A percentile compares a stretch with the other conserved stretches of the same genome.
Evolutionary conservation across 75 land plant genomes (phyloP).

Genomic region (Selaginella moellendorffii): DNA sequence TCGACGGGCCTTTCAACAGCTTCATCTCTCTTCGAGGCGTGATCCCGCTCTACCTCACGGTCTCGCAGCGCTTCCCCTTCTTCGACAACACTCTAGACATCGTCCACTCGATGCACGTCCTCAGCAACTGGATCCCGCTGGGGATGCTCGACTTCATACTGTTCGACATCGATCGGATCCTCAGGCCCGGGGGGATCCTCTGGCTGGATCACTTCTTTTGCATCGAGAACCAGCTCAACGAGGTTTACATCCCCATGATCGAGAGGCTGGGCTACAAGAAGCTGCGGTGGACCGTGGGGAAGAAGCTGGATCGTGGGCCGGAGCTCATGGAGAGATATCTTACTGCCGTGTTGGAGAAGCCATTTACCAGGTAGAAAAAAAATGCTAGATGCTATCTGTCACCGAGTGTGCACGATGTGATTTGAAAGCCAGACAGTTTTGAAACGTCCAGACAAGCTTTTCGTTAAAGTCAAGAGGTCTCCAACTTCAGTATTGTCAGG

Average conservation of each 20-base stretch:
- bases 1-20: slow-evolving; percentile 60
- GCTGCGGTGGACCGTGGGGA: slow-evolving; percentile 3
- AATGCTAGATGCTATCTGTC: too few species aligned
- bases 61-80: slow-evolving; percentile 55
- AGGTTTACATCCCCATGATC: slow-evolving; percentile 43
- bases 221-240: slow-evolving; percentile 23
- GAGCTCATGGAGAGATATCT: slow-evolving; percentile 32
- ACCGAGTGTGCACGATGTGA: too few species aligned
- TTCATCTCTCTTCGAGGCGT: slow-evolving; percentile 67
- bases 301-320: slow-evolving; percentile 33
- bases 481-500: too few species aligned
- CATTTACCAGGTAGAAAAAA: too few species aligned
- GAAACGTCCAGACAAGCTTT: too few species aligned
- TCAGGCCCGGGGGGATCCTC: slow-evolving; percentile 67
- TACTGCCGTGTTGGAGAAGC: slow-evolving; percentile 2
- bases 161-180: slow-evolving; percentile 59
- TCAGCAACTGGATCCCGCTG: slow-evolving; percentile 67
- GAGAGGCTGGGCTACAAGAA: slow-evolving; percentile 23
- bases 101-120: slow-evolving; percentile 81
- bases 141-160: slow-evolving; percentile 40
- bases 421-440: too few species aligned
- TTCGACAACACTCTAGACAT: slow-evolving; percentile 66
- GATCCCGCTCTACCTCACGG: slow-evolving; percentile 51
- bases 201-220: slow-evolving; percentile 87
- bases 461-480: too few species aligned